Evolutionary conservation across 2,329 filamentous ascomycete genomes (phyloP).

Genomic region (Aspergillus ustus): DNA sequence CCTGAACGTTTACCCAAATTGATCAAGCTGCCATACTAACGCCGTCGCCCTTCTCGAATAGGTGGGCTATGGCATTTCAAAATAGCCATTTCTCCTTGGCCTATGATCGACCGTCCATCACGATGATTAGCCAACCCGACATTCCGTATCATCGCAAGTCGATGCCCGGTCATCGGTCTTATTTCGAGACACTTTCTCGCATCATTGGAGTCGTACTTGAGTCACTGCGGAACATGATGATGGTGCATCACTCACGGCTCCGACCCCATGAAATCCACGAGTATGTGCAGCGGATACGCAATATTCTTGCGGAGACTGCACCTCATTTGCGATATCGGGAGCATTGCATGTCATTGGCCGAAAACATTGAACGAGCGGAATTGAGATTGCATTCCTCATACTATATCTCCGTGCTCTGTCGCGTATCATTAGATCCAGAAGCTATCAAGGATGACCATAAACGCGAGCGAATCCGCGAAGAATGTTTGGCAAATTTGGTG

Average conservation of each 20-base stretch:
- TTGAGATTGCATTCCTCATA: constrained; percentile 66
- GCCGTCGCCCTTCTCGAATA: constrained; percentile 5
- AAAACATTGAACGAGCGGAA: constrained; percentile 63
- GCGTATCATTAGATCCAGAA: constrained; percentile 54
- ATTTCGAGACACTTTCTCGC: constrained; percentile 61
- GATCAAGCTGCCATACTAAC: not conserved
- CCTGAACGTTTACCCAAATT: not conserved
- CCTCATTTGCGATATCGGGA: constrained; percentile 58
- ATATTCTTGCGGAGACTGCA: constrained; percentile 60
- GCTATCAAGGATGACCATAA: constrained; percentile 46
- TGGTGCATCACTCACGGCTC: constrained; percentile 52
- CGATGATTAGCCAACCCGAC: constrained; percentile 54
- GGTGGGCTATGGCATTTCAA: constrained; percentile 64
- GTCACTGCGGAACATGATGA: constrained; percentile 59
- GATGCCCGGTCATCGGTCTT: constrained; percentile 56
- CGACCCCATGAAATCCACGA: constrained; percentile 58
- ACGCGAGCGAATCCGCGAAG: constrained; percentile 48
- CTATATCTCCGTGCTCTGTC: constrained; percentile 62
- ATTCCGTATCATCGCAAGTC: constrained; percentile 55
- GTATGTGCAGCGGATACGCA: constrained; percentile 59
- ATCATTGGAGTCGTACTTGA: constrained; percentile 57
- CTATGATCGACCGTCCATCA: constrained; percentile 61
- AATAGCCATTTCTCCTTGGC: constrained; percentile 65
- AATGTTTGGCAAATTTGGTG: constrained; percentile 58
- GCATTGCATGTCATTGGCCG: constrained; percentile 41